These are phyloP conservation scores for Dothidotthia symphoricarpi DNA, from an alignment of 2,329 filamentous ascomycete genomes.

Conservation along the genomic window DNA sequence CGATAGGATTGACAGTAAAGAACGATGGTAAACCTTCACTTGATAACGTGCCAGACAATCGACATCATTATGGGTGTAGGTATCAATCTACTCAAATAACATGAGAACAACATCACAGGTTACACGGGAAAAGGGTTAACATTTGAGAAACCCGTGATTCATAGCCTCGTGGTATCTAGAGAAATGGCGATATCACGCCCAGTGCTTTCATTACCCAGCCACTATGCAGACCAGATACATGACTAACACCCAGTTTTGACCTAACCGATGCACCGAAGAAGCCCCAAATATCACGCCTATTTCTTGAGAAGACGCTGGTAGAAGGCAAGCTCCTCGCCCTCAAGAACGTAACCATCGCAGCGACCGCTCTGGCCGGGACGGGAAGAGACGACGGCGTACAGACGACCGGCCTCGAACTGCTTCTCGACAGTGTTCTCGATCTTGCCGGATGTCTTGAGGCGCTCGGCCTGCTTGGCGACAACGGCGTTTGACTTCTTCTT, in stretches of 20 bases:
- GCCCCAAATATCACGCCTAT: slow-evolving; percentile 57
- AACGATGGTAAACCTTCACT: too few species aligned
- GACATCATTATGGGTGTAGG: too few species aligned
- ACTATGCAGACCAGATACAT: slow-evolving; percentile 44
- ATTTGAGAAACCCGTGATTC: slow-evolving; percentile 23
- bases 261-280: slow-evolving; percentile 44
- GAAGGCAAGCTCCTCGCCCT: slow-evolving; percentile 99
- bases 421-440: slow-evolving; percentile 89
- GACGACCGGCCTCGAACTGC: slow-evolving; percentile 98
- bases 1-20: too few species aligned
- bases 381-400: slow-evolving; percentile 89
- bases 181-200: slow-evolving; percentile 38
- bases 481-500: slow-evolving; percentile 98
- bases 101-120: too few species aligned
- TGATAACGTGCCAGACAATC: too few species aligned
- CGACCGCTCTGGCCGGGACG: slow-evolving; percentile 96
- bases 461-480: slow-evolving; percentile 92
- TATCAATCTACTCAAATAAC: too few species aligned
- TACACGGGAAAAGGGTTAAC: too few species aligned
- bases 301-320: slow-evolving; percentile 99
- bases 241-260: slow-evolving; percentile 45
- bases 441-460: slow-evolving; percentile 82
- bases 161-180: slow-evolving; percentile 44
- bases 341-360: slow-evolving; percentile 94
- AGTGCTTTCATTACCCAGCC: slow-evolving; percentile 39